Conservation (phyloP, 495 filamentous ascomycete genomes). For the Daldinia concentrica region DNA sequence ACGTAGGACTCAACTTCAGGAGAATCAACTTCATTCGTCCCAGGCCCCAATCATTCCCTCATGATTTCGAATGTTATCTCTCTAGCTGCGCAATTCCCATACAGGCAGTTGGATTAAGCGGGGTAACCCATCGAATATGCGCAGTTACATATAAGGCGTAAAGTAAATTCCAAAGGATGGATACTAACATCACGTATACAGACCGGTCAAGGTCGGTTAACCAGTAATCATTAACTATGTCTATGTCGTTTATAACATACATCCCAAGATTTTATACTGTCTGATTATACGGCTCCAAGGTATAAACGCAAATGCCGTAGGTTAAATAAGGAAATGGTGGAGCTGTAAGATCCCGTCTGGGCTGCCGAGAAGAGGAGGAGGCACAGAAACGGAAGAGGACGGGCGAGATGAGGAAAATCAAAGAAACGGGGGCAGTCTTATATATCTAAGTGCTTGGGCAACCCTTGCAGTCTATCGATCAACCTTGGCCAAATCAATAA, state of each 20-base stretch:
- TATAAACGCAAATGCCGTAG: conserved; percentile 4
- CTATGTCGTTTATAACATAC: not conserved
- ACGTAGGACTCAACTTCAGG: not conserved
- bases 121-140: not conserved
- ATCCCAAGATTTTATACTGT: not conserved
- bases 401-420: not conserved
- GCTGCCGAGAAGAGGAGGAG: not conserved
- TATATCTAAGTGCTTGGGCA: not conserved
- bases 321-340: not conserved
- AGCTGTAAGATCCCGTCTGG: not conserved
- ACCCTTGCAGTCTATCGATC: not conserved
- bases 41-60: not conserved
- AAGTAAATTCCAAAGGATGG: not conserved
- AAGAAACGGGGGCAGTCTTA: not conserved
- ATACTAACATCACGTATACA: not conserved
- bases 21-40: not conserved
- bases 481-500: not conserved
- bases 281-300: not conserved
- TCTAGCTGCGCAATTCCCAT: not conserved
- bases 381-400: not conserved
- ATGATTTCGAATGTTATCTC: not conserved
- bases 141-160: not conserved
- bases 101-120: not conserved
- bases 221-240: not conserved
- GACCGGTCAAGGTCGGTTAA: not conserved